These are phyloP conservation scores for Ogataea allantospora DNA, from an alignment of 805 yeast species.

Conservation along the genomic window DNA sequence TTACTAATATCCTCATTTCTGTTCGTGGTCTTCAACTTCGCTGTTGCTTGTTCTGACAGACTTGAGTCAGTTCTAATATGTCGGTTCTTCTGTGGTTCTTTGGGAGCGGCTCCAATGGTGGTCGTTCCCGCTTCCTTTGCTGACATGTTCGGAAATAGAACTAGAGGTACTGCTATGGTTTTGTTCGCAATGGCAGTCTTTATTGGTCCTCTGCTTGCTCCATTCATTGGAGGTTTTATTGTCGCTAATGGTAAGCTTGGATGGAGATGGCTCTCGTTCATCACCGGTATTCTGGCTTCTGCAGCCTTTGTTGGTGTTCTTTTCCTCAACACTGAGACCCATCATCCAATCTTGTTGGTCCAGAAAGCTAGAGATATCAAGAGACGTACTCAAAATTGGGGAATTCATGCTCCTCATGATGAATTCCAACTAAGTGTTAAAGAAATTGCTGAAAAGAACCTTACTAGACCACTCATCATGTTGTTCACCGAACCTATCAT, in stretches of 20 bases:
- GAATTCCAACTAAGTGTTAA: slow-evolving; percentile 51
- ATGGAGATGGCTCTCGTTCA: slow-evolving; percentile 82
- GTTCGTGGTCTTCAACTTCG: slow-evolving; percentile 61
- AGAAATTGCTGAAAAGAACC: slow-evolving; percentile 61
- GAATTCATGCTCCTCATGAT: slow-evolving; percentile 76
- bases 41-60: slow-evolving; percentile 75
- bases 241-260: slow-evolving; percentile 53
- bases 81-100: slow-evolving; percentile 75
- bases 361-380: slow-evolving; percentile 63
- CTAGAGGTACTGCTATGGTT: slow-evolving; percentile 75
- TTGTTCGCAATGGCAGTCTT: slow-evolving; percentile 72
- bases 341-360: slow-evolving; percentile 64
- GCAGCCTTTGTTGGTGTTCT: slow-evolving; percentile 35
- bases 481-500: slow-evolving; percentile 69
- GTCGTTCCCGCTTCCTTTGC: slow-evolving; percentile 87
- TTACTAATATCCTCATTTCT: slow-evolving; percentile 56
- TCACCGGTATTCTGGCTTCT: slow-evolving; percentile 61
- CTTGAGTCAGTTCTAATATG: slow-evolving; percentile 73
- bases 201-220: slow-evolving; percentile 79
- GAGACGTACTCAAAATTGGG: slow-evolving; percentile 76
- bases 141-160: slow-evolving; percentile 64
- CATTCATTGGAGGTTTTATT: slow-evolving; percentile 72
- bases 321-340: slow-evolving; percentile 63
- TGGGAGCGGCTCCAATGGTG: slow-evolving; percentile 84
- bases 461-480: slow-evolving; percentile 69